Base-by-base conservation (phyloP, 208 protist genomes). In the Trypanosomatidae sp. region DNA sequence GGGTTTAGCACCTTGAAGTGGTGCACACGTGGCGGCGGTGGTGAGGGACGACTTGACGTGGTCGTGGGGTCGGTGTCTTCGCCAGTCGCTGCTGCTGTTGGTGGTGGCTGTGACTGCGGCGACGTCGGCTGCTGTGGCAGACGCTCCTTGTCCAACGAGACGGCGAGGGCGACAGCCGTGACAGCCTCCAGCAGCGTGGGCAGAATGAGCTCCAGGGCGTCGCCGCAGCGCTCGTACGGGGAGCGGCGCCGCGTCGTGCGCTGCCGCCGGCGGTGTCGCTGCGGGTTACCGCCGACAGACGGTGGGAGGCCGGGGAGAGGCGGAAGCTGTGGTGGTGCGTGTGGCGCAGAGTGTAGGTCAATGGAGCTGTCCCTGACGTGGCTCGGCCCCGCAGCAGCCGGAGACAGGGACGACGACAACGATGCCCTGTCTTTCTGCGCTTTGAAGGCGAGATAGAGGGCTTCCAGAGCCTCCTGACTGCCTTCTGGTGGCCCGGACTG, bases 141-240 rank as follows among this genome's bases (percentile, higher is more conserved):
- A 15, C 70, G 69, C 41, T 80, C 70, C 70, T 80, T 79, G 62
- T 79, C 75, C 68, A 79, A n/a, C 44, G 74, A 78, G 15, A 77
- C 77, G 0, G 66, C 71, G 30, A 84, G 66, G 19, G 71, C 71
- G 13, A 73, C 56, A 2, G 77, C 67, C 52, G 60, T 65, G 28
- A 59, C 68, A 5, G 76, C 73, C 66, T 84, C 80, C 33, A 84
- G 66, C 69, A 81, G 56, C 39, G 77, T 84, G 0, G 80, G 80
- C 19, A 84, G 44, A 22, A 84, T 81, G 3, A 64, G 8, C 47
- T 83, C 73, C 25, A 83, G 62, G 22, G 73, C 77, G 50, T 82
- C 69, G 13, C 75, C 75, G 69, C 75, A 79, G 17, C 69, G 75
- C 62, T 79, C 75, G 53, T 79, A 79, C 0, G 69, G 36, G 33